Evolutionary conservation across 495 filamentous ascomycete species (phyloP).

Genomic region (Ascodesmis nigricans): DNA sequence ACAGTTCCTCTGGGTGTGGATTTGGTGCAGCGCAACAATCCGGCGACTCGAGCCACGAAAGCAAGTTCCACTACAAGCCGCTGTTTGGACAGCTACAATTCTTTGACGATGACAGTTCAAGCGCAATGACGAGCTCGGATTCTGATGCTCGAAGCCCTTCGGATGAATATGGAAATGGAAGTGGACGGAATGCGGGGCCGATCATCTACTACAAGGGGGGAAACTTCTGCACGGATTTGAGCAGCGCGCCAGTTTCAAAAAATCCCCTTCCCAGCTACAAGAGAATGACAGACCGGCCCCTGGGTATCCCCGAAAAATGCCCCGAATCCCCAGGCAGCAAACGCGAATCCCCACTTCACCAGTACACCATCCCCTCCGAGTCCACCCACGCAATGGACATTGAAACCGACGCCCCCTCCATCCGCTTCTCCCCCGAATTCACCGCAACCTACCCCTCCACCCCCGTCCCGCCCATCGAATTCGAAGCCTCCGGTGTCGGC

Average conservation of each 20-base stretch:
- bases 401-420: slow-evolving; percentile 11
- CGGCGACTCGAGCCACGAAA: slow-evolving; percentile 24
- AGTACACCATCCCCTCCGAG: slow-evolving; percentile 5
- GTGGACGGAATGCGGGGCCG: slow-evolving; percentile 33
- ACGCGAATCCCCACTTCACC: slow-evolving; percentile 10
- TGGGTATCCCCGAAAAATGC: neutral
- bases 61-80: slow-evolving; percentile 40
- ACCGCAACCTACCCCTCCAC: slow-evolving; percentile 8
- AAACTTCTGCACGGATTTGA: slow-evolving; percentile 52
- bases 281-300: slow-evolving; percentile 15
- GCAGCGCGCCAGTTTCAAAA: slow-evolving; percentile 13
- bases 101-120: slow-evolving; percentile 26
- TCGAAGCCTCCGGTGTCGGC: slow-evolving; percentile 36
- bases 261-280: slow-evolving; percentile 6
- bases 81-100: slow-evolving; percentile 32
- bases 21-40: too few relatives aligned
- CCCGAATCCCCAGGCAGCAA: slow-evolving; percentile 12
- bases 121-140: slow-evolving; percentile 21
- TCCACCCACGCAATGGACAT: slow-evolving; percentile 18
- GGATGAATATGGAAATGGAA: slow-evolving; percentile 22
- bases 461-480: slow-evolving; percentile 22
- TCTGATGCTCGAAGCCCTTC: slow-evolving; percentile 24
- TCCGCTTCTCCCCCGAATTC: slow-evolving; percentile 21
- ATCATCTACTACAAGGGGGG: slow-evolving; percentile 63
- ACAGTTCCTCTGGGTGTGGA: neutral